Percentiles rank a stretch among this genome's conserved stretches.
phyloP scores from a whole-genome alignment of 2,329 filamentous ascomycete genomes.

The Ceratocystis alfenasii region DNA sequence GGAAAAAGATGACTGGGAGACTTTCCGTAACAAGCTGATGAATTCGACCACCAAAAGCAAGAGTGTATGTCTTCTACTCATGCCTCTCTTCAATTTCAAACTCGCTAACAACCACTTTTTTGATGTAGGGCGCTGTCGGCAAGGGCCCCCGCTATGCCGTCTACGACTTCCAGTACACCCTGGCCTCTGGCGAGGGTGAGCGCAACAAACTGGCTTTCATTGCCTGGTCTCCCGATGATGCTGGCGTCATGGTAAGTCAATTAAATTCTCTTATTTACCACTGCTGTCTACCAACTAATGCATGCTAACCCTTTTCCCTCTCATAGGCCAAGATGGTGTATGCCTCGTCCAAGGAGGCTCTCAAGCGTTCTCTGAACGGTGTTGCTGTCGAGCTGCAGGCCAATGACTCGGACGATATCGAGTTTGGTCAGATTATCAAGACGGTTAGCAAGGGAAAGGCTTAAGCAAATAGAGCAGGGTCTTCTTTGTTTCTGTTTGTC shows the following conservation, averaged over 20 bases:
- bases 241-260: slow-evolving; percentile 56
- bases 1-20: slow-evolving; percentile 53
- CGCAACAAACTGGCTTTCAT: slow-evolving; percentile 72
- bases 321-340: slow-evolving; percentile 76
- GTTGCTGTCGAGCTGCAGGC: slow-evolving; percentile 68
- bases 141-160: slow-evolving; percentile 72
- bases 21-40: slow-evolving; percentile 65
- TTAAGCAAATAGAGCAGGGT: slow-evolving; percentile 28
- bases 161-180: slow-evolving; percentile 71
- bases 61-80: slow-evolving; percentile 35
- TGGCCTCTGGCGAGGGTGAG: slow-evolving; percentile 58
- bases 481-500: slow-evolving; percentile 19
- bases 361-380: slow-evolving; percentile 68
- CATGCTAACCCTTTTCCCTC: slow-evolving; percentile 14
- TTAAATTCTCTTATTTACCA: background rate
- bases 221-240: slow-evolving; percentile 71
- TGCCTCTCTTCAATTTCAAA: background rate
- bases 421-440: slow-evolving; percentile 59
- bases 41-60: slow-evolving; percentile 61
- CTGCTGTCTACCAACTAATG: background rate
- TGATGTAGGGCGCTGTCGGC: slow-evolving; percentile 40
- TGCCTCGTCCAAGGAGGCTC: slow-evolving; percentile 74
- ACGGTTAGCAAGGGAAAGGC: slow-evolving; percentile 52
- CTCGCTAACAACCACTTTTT: slow-evolving; percentile 12
- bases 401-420: slow-evolving; percentile 73